Percentiles rank a stretch among this genome's conserved stretches.
Conservation (phyloP, 2,329 filamentous ascomycete genomes). For the Xylariomycetidae sp. region DNA sequence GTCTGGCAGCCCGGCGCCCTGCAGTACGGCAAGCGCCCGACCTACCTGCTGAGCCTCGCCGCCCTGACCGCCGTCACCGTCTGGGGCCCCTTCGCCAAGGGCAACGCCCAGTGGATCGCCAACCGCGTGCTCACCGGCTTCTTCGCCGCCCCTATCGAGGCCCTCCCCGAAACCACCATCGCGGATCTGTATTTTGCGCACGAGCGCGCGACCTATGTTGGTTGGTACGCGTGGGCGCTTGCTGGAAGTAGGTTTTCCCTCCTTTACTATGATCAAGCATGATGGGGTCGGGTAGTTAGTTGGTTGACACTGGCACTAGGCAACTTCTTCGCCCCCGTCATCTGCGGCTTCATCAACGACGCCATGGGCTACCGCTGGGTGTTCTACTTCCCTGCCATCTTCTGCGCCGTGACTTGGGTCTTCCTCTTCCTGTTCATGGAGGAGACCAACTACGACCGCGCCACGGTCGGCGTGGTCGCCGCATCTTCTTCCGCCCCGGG, state of each 20-base stretch:
- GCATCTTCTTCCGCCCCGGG: too few relatives aligned
- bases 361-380: constrained; percentile 35
- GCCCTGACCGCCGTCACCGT: constrained; percentile 27
- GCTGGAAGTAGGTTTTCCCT: too few relatives aligned
- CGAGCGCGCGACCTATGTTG: constrained; percentile 37
- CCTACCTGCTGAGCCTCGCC: constrained; percentile 32
- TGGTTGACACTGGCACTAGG: too few relatives aligned
- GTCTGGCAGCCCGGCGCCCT: constrained; percentile 43
- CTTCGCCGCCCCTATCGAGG: constrained; percentile 39
- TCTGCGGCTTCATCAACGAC: constrained; percentile 39
- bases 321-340: constrained; percentile 39
- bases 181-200: constrained; percentile 37
- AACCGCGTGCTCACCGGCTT: constrained; percentile 38
- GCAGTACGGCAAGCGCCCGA: constrained; percentile 36
- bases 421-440: constrained; percentile 52
- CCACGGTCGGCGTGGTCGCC: constrained; percentile 16
- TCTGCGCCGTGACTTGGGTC: constrained; percentile 28
- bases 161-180: constrained; percentile 38
- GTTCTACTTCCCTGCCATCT: constrained; percentile 37
- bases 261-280: too few relatives aligned
- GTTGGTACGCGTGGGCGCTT: constrained; percentile 34
- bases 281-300: too few relatives aligned
- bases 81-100: constrained; percentile 32
- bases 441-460: constrained; percentile 48
- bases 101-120: constrained; percentile 38